Evolutionary conservation across 1,284 basidiomycete species (phyloP).

Genomic region (Porodaedalea pini): DNA sequence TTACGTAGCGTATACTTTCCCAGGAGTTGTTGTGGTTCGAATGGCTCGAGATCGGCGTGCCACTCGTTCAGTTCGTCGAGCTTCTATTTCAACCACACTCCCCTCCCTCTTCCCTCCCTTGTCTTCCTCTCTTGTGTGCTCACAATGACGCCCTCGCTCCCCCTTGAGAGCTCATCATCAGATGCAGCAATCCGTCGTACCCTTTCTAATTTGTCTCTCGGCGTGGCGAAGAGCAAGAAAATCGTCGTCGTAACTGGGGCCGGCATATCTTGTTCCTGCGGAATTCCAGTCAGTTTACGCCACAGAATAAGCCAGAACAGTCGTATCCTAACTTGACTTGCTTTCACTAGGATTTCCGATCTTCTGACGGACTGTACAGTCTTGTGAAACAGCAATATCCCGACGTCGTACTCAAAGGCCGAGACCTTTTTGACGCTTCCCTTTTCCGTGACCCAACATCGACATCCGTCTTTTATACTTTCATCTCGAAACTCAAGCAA

Average conservation of each 20-base stretch:
- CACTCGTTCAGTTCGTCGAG: slow-evolving; percentile 10
- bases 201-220: slow-evolving; percentile 65
- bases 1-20: not conserved
- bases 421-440: slow-evolving; percentile 86
- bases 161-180: slow-evolving; percentile 42
- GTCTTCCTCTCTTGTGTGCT: slow-evolving; percentile 4
- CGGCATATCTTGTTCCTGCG: slow-evolving; percentile 89
- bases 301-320: not conserved
- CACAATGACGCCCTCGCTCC: slow-evolving; percentile 55
- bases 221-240: slow-evolving; percentile 79
- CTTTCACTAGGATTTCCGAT: slow-evolving; percentile 78
- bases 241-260: slow-evolving; percentile 88
- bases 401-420: slow-evolving; percentile 79
- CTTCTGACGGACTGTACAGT: slow-evolving; percentile 82
- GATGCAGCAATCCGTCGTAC: slow-evolving; percentile 54
- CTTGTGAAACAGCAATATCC: slow-evolving; percentile 85
- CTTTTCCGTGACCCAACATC: slow-evolving; percentile 84
- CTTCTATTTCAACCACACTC: slow-evolving; percentile 13
- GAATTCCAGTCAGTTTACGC: slow-evolving; percentile 72
- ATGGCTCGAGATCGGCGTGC: not conserved
- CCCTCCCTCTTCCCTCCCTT: slow-evolving; percentile 9
- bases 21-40: slow-evolving; percentile 1
- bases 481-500: slow-evolving; percentile 86
- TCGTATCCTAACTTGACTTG: not conserved
- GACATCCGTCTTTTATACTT: slow-evolving; percentile 88